phyloP scores from a whole-genome alignment of 495 filamentous ascomycete species.

The Aeminium ludgeri region DNA sequence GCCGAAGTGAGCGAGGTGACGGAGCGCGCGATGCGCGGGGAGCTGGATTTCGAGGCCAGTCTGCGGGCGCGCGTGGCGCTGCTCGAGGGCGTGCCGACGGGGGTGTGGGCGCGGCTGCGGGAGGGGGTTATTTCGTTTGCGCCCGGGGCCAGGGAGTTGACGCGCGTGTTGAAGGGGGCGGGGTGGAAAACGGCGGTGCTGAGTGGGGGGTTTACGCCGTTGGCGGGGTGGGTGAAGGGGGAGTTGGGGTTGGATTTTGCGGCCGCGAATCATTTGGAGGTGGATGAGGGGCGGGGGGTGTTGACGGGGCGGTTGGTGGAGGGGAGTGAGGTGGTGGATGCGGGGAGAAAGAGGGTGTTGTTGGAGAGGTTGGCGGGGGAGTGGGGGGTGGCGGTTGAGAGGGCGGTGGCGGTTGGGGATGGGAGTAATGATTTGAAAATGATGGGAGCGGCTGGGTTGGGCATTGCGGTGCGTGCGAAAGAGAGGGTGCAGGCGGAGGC shows the following conservation, averaged over 20 bases:
- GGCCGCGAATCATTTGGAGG: conserved; percentile 68
- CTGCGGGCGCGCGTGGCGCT: conserved; percentile 63
- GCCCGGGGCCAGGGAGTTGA: conserved; percentile 57
- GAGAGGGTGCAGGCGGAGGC: conserved; percentile 77
- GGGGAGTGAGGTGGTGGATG: conserved; percentile 62
- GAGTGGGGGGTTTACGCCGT: conserved; percentile 78
- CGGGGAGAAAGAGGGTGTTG: conserved; percentile 58
- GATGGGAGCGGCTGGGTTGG: conserved; percentile 75
- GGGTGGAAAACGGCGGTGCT: conserved; percentile 78
- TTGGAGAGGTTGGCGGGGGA: conserved; percentile 60
- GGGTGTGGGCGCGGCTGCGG: conserved; percentile 66
- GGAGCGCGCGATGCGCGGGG: conserved; percentile 83
- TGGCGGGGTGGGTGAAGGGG: conserved; percentile 69
- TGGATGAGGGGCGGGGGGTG: conserved; percentile 42
- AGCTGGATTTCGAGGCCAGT: conserved; percentile 76
- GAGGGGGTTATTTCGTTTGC: conserved; percentile 53
- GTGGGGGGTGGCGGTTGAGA: conserved; percentile 51
- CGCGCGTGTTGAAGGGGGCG: conserved; percentile 50
- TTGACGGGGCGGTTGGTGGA: conserved; percentile 63
- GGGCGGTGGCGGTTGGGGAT: conserved; percentile 77
- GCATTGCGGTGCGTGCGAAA: conserved; percentile 90
- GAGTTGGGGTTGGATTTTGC: conserved; percentile 73
- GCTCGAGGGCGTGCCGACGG: conserved; percentile 59
- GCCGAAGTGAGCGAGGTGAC: conserved; percentile 64
- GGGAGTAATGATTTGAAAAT: conserved; percentile 91